Evolutionary conservation across 495 filamentous ascomycete species (phyloP), one percentile per base, ranked within the genome.

Genomic region (Xylaria bambusicola): DNA sequence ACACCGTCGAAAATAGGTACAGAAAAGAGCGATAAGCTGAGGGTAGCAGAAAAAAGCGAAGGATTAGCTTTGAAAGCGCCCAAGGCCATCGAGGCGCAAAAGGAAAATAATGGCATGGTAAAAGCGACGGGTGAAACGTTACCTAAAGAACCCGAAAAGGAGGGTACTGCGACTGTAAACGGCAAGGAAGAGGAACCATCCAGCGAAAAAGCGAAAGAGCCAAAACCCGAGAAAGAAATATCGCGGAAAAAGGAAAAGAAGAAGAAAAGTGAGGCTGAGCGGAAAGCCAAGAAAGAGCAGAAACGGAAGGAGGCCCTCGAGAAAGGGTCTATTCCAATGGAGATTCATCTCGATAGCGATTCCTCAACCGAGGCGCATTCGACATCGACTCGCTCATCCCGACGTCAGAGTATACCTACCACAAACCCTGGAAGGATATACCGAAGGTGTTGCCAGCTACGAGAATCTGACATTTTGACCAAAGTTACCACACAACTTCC

Each of bases 371-470:
- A 76, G 50, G 63, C 56, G 27, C 40, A 62, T 2, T 67, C 64
- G 17, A 49, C 53, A 51, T 56, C 50, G 18, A 65, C 67, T 6
- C 66, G 69, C n/a, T 56, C 64, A 6, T 70, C 84, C 17, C 85
- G 78, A 58, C 77, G 82, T 13, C 86, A 88, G 62, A 81, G 83
- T 51, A 82, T 81, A 29, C 92, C 93, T 0, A 97, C 93, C 3
- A 97, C 89, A 17, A 93, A 96, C 68, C 93, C 94, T 6, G 81
- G 92, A 8, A 84, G 93, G 56, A 97, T 98, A 70, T 98, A 98
- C 72, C 84, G 92, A 49, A 84, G 94, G 55, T 98, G 94, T 70
- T 98, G 94, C 66, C 93, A 97, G 66, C 77, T 98, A 23, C 80
- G 94, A 61, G 94, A 98, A 74, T 93, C 92, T 0, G 89, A 89